phyloP scores from a whole-genome alignment of 257 asterid species.

The Ehretia macrophylla region DNA sequence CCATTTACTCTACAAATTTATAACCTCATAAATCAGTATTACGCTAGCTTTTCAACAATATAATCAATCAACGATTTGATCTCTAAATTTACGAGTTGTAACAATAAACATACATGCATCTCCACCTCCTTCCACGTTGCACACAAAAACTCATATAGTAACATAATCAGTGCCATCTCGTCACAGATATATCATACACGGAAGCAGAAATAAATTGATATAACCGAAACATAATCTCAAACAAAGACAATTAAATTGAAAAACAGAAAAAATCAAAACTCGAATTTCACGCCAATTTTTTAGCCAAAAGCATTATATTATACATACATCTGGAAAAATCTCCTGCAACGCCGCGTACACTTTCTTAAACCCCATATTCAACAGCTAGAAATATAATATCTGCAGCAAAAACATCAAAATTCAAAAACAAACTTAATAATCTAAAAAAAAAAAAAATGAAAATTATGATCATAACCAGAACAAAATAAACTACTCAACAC shows the following conservation, averaged over 20 bases:
- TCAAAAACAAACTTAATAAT: not conserved
- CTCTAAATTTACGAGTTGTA: too few species aligned
- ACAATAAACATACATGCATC: too few species aligned
- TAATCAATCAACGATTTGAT: too few species aligned
- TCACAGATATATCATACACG: not conserved
- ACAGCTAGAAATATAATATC: slow-evolving; percentile 4
- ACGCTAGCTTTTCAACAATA: too few species aligned
- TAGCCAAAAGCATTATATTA: not conserved
- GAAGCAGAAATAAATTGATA: not conserved
- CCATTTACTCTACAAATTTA: too few species aligned
- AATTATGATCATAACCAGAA: not conserved
- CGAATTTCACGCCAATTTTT: too few species aligned
- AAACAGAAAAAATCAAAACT: not conserved
- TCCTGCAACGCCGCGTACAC: slow-evolving; percentile 30
- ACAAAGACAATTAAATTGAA: not conserved
- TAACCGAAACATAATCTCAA: not conserved
- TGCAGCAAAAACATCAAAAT: slow-evolving; percentile 5
- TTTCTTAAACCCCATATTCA: slow-evolving; percentile 31
- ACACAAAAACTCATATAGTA: too few species aligned
- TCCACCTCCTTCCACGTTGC: too few species aligned
- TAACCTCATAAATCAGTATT: too few species aligned
- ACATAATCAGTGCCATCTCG: too few species aligned
- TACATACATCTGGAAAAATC: slow-evolving; percentile 38
- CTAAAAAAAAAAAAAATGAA: too few species aligned
- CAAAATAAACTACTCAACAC: not conserved